phyloP scores from a whole-genome alignment of 352 stramenopile genomes.

The Blastocystis sp. region DNA sequence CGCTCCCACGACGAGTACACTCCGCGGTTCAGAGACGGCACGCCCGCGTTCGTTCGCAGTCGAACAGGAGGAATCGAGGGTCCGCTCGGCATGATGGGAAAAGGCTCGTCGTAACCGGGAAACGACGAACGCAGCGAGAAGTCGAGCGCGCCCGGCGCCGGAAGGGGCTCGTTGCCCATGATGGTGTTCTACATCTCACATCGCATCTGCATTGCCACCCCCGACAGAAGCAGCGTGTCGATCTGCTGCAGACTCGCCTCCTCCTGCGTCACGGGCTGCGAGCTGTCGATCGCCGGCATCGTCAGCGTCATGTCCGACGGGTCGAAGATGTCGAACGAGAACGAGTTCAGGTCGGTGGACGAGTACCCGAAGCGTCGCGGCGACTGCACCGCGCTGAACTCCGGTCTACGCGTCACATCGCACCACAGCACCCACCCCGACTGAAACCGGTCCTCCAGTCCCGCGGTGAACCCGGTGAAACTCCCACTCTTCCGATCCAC shows the following conservation, averaged over 20 bases:
- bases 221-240: slow-evolving; percentile 44
- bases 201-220: background rate
- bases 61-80: slow-evolving; percentile 7
- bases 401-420: background rate
- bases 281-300: background rate
- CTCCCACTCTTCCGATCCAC: background rate
- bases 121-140: background rate
- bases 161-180: slow-evolving; percentile 14
- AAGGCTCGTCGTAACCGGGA: too few species aligned
- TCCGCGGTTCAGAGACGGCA: slow-evolving; percentile 19
- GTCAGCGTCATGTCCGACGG: background rate
- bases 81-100: background rate
- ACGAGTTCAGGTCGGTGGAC: background rate
- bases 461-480: background rate
- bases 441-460: background rate
- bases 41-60: background rate
- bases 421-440: background rate
- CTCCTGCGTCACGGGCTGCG: slow-evolving; percentile 2
- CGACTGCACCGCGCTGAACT: background rate
- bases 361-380: background rate
- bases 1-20: slow-evolving; percentile 54
- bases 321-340: background rate
- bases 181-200: slow-evolving; percentile 29
- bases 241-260: slow-evolving; percentile 54
- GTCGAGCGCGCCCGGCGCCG: background rate